Evolutionary conservation across 306 rosid species (phyloP).

Genomic region (Arachis hypogaea): DNA sequence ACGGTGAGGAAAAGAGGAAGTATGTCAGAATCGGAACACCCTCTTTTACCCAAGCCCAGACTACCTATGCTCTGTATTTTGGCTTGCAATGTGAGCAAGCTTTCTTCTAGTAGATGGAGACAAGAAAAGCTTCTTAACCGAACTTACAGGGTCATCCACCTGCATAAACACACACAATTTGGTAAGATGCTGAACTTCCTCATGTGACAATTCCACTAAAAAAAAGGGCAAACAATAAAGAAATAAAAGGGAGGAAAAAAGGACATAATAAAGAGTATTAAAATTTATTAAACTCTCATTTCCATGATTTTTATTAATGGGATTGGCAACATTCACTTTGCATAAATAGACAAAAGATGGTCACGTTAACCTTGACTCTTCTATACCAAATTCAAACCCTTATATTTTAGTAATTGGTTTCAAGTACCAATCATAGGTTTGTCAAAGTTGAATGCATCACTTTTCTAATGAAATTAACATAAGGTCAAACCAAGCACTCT

Average conservation of each 20-base stretch:
- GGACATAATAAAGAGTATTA: constrained; percentile 21
- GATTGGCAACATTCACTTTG: constrained; percentile 6
- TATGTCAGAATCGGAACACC: background rate
- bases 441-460: constrained; percentile 14
- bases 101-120: constrained; percentile 76
- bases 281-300: constrained; percentile 9
- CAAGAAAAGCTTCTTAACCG: constrained; percentile 74
- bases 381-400: constrained; percentile 35
- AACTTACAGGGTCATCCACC: constrained; percentile 87
- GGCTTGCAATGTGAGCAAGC: constrained; percentile 44
- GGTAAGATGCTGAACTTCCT: constrained; percentile 33
- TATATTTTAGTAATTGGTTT: constrained; percentile 9
- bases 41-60: constrained; percentile 4
- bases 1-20: background rate
- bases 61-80: constrained; percentile 36
- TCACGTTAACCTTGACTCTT: constrained; percentile 30
- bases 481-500: constrained; percentile 21
- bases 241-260: too few species aligned
- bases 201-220: constrained; percentile 13
- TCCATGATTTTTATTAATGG: background rate
- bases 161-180: constrained; percentile 47
- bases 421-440: constrained; percentile 7
- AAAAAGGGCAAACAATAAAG: background rate
- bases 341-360: constrained; percentile 9
- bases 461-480: background rate